phyloP scores from a whole-genome alignment of 2,329 filamentous ascomycete species.

The Cladosporium cucumerinum region DNA sequence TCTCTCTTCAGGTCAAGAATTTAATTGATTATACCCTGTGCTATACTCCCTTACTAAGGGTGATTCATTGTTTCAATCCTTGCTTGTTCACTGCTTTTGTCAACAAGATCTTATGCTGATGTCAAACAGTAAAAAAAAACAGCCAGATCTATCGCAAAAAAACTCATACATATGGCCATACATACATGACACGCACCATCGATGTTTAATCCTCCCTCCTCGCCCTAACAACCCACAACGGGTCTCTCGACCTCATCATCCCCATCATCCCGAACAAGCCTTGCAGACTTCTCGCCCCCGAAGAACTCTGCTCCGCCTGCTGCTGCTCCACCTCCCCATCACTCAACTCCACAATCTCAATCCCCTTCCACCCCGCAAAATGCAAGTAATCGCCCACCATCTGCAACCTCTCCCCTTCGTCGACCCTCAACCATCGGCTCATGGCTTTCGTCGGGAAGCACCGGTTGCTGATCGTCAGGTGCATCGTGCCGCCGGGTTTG shows the following conservation, averaged over 20 bases:
- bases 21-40: not conserved
- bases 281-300: slow-evolving; percentile 22
- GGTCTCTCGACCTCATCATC: slow-evolving; percentile 37
- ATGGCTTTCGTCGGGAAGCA: slow-evolving; percentile 55
- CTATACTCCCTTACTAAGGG: not conserved
- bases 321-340: slow-evolving; percentile 33
- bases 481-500: slow-evolving; percentile 45
- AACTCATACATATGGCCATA: not conserved
- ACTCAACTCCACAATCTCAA: slow-evolving; percentile 53
- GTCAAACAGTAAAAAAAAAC: not conserved
- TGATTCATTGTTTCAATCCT: not conserved
- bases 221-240: slow-evolving; percentile 46
- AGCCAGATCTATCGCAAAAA: too few species aligned
- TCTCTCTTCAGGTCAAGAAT: not conserved
- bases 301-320: slow-evolving; percentile 16
- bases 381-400: slow-evolving; percentile 54
- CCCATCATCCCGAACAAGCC: slow-evolving; percentile 34
- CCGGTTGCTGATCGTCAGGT: slow-evolving; percentile 51
- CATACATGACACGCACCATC: not conserved
- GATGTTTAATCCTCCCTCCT: slow-evolving; percentile 21
- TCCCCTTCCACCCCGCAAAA: slow-evolving; percentile 50
- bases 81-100: not conserved
- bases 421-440: slow-evolving; percentile 45
- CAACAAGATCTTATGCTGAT: not conserved
- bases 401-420: slow-evolving; percentile 44